phyloP scores from a whole-genome alignment of 257 asterid species.

The Ehretia macrophylla region DNA sequence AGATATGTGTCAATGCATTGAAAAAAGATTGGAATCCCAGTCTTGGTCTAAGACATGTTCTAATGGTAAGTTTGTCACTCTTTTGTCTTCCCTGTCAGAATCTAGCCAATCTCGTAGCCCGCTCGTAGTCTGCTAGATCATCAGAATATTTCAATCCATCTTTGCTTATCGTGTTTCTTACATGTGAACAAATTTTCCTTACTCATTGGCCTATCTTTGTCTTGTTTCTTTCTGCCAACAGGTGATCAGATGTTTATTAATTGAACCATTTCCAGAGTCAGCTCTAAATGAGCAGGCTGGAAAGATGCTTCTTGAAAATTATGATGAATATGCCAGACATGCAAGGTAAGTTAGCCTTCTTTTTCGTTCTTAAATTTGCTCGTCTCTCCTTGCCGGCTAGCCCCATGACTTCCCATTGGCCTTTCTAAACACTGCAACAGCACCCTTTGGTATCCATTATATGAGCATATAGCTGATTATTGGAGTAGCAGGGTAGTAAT shows the following conservation, averaged over 20 bases:
- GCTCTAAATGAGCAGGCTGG: constrained; percentile 97
- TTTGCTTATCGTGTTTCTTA: too few species aligned
- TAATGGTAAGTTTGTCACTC: constrained; percentile 49
- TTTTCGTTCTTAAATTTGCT: background rate
- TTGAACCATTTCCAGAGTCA: constrained; percentile 98
- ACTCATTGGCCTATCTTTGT: background rate
- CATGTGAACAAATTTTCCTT: too few species aligned
- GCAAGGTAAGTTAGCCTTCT: constrained; percentile 52
- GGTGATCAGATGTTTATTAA: constrained; percentile 94
- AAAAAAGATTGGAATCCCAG: constrained; percentile 92
- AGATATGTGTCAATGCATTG: constrained; percentile 95
- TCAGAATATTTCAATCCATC: background rate
- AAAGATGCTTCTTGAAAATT: constrained; percentile 88
- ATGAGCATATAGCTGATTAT: too few species aligned
- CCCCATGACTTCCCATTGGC: background rate
- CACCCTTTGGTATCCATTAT: too few species aligned
- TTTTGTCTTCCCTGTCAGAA: background rate
- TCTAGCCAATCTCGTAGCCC: too few species aligned
- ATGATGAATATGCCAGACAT: constrained; percentile 84
- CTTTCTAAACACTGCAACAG: too few species aligned
- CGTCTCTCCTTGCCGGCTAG: too few species aligned
- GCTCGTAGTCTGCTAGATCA: too few species aligned
- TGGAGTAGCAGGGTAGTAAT: too few species aligned
- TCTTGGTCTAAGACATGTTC: constrained; percentile 87
- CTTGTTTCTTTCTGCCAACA: constrained; percentile 18